Evolutionary conservation across 108 stramenopile genomes (phyloP).

Genomic region (Cyclotella sp.): DNA sequence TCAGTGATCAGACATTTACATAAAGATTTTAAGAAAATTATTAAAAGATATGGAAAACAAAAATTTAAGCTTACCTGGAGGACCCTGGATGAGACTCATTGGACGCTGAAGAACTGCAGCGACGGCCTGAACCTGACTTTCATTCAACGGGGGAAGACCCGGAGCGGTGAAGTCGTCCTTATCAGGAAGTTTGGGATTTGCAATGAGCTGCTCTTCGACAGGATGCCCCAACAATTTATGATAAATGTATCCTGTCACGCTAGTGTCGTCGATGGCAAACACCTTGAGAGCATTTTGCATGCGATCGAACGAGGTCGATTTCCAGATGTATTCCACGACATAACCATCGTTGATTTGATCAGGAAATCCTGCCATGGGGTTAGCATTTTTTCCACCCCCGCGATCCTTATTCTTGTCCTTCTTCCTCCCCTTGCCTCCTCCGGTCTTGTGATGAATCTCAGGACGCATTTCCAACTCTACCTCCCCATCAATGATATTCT

Average conservation of each 20-base stretch:
- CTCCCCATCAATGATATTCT: conserved; percentile 91
- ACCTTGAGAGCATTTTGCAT: conserved; percentile 98
- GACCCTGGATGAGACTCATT: conserved; percentile 96
- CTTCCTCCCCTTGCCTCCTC: conserved; percentile 21
- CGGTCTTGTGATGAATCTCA: conserved; percentile 45
- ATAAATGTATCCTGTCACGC: conserved; percentile 97
- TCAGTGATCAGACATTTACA: no score
- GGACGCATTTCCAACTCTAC: conserved; percentile 85
- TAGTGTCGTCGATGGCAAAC: conserved; percentile 97
- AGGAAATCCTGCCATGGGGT: conserved; percentile 56
- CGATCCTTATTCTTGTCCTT: conserved; percentile 32
- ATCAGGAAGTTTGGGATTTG: conserved; percentile 67
- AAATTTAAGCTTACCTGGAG: conserved; percentile 75
- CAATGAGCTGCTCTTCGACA: conserved; percentile 93
- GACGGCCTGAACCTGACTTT: conserved; percentile 94
- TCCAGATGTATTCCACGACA: conserved; percentile 98
- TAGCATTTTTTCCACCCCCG: conserved; percentile 15
- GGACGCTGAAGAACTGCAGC: conserved; percentile 91
- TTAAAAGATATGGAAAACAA: no score
- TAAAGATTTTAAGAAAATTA: not conserved
- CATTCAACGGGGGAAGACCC: conserved; percentile 96
- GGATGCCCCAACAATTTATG: conserved; percentile 97
- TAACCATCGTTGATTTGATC: conserved; percentile 91
- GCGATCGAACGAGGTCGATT: conserved; percentile 95
- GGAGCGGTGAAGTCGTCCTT: conserved; percentile 83